These are phyloP conservation scores for Stromatinia cepivora DNA, from an alignment of 2,329 filamentous ascomycete genomes.

Conservation along the genomic window DNA sequence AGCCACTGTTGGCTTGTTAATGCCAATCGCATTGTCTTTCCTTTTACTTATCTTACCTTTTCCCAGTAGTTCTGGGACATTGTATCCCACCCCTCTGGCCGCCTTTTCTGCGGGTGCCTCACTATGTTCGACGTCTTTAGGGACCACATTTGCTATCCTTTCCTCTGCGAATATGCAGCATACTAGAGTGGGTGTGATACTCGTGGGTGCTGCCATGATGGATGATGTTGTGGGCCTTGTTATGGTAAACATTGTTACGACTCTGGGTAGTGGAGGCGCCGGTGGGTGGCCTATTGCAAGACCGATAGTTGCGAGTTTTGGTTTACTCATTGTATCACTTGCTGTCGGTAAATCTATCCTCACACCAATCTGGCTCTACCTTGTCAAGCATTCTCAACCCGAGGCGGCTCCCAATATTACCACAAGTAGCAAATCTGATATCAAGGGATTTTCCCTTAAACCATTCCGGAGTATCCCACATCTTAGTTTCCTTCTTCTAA, in stretches of 20 bases:
- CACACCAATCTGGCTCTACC: conserved; percentile 27
- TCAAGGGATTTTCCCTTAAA: not conserved
- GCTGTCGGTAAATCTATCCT: conserved; percentile 25
- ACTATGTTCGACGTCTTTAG: conserved; percentile 71
- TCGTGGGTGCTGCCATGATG: conserved; percentile 75
- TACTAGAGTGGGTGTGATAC: conserved; percentile 59
- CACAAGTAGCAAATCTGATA: not conserved
- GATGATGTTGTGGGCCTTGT: conserved; percentile 78
- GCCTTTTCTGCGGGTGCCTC: conserved; percentile 73
- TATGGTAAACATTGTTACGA: conserved; percentile 74
- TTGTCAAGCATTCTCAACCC: not conserved
- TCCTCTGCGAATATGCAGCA: conserved; percentile 58
- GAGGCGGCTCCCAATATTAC: not conserved
- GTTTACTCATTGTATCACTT: conserved; percentile 30
- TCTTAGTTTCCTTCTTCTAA: conserved; percentile 31
- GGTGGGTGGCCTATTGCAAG: conserved; percentile 29
- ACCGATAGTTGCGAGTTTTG: conserved; percentile 33
- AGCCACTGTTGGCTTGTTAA: conserved; percentile 63
- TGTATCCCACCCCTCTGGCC: conserved; percentile 33
- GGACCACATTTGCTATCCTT: conserved; percentile 67
- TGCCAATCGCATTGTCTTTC: conserved; percentile 68
- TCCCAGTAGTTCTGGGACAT: conserved; percentile 28
- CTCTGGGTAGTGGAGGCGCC: conserved; percentile 48
- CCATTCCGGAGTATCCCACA: conserved; percentile 23
- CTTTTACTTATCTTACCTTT: conserved; percentile 33